These are phyloP conservation scores for Trichoderma cornu-damae DNA, from an alignment of 2,329 filamentous ascomycete species.

Conservation along the genomic window DNA sequence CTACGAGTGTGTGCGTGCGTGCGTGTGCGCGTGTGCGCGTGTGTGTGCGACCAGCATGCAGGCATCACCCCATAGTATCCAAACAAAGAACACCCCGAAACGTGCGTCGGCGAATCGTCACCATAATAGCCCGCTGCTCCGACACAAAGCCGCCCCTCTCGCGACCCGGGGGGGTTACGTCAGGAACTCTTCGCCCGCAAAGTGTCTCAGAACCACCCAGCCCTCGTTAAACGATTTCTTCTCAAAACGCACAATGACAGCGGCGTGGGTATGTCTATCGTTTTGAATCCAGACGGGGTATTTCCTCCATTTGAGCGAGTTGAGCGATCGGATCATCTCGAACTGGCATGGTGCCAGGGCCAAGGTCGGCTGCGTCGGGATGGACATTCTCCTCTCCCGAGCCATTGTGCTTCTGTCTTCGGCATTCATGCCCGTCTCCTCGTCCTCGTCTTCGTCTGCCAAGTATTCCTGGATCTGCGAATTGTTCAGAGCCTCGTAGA, in stretches of 20 bases:
- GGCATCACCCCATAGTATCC: background rate
- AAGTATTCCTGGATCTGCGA: slow-evolving; percentile 68
- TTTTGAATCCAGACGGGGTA: slow-evolving; percentile 72
- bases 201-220: slow-evolving; percentile 71
- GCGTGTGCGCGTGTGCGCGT: background rate
- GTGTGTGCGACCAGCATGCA: slow-evolving; percentile 1
- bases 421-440: slow-evolving; percentile 32
- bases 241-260: slow-evolving; percentile 75
- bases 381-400: slow-evolving; percentile 39
- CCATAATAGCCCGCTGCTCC: background rate
- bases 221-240: slow-evolving; percentile 69
- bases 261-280: slow-evolving; percentile 76
- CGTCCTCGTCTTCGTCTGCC: slow-evolving; percentile 47
- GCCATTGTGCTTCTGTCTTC: slow-evolving; percentile 40
- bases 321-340: slow-evolving; percentile 72
- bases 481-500: slow-evolving; percentile 67
- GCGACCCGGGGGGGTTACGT: slow-evolving; percentile 24
- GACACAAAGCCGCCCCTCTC: background rate
- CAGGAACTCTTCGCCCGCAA: slow-evolving; percentile 68
- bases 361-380: slow-evolving; percentile 59
- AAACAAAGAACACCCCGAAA: background rate
- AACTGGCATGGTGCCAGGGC: slow-evolving; percentile 78
- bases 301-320: slow-evolving; percentile 60
- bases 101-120: background rate
- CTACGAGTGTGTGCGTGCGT: background rate